Evolutionary conservation across 768 basidiomycete genomes (phyloP), one percentile per base, ranked within the genome.

Genomic region (Pulveroboletus sp.): DNA sequence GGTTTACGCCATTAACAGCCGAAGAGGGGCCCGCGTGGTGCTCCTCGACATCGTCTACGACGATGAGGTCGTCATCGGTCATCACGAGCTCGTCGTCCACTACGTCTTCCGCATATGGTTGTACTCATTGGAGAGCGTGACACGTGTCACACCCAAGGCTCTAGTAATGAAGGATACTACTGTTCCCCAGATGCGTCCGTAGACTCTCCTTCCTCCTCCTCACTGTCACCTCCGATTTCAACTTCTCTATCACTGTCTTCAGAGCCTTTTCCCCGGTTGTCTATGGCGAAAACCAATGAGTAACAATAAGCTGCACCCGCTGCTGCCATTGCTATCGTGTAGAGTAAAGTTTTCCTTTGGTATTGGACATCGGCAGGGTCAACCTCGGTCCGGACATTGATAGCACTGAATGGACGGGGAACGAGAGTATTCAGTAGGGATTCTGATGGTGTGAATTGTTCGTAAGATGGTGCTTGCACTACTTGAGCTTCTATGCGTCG

Each of bases 61-160:
- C 74, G 55, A 83, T 82, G 51, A 82, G 71, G 62, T 83, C 81
- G 51, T 82, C 79, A 54, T 82, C 80, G 75, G 77, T 80, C 47
- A 37, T 63, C 25, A 43, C 42, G 25, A 43, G 38, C 45, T 47
- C 24, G 40, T 13, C 23, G 27, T 9, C 11, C 39, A 45, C 27
- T 37, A 29, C 6, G 16, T 43, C 42, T 29, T 25, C 23, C 43
- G 9, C 31, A 47, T 51, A 37, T 41, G 35, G 53, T n/a, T n/a
- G n/a, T n/a, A n/a, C n/a, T n/a, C 19, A 32, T 49, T n/a, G 20
- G 10, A 36, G 33, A 36, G 37, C 21, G 54, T 51, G 55, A 54
- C 62, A 50, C 36, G 34, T 59, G 62, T 50, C 50, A 52, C 51
- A 35, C 14, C 4, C 20, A 16, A 20, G 27, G 12, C 20, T 31